Evolutionary conservation across 768 basidiomycete species (phyloP).

Genomic region (Suillus paluster): DNA sequence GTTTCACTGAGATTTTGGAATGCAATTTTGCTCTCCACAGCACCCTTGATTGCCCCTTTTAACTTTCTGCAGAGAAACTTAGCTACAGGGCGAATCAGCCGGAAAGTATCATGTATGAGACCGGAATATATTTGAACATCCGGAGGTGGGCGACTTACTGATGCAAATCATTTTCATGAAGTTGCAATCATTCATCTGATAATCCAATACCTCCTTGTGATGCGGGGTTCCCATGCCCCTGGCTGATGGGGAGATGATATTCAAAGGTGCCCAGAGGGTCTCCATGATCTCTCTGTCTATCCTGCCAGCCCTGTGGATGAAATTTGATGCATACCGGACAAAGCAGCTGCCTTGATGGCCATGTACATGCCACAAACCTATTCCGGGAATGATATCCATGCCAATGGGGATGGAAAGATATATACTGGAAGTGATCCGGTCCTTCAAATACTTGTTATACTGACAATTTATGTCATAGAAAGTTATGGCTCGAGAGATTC

Average conservation of each 20-base stretch:
- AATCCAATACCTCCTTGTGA: slow-evolving; percentile 22
- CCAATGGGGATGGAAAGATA: slow-evolving; percentile 1
- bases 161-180: slow-evolving; percentile 28
- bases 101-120: neutral
- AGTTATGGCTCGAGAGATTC: slow-evolving; percentile 8
- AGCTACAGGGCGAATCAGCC: neutral
- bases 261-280: slow-evolving; percentile 8
- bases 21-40: neutral
- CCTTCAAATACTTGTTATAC: slow-evolving; percentile 20
- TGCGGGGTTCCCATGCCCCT: slow-evolving; percentile 1
- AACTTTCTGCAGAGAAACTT: slow-evolving; percentile 2
- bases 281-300: slow-evolving; percentile 15
- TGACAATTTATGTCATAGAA: slow-evolving; percentile 38
- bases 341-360: slow-evolving; percentile 10
- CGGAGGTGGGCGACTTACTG: neutral
- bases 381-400: slow-evolving; percentile 5
- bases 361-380: slow-evolving; percentile 13
- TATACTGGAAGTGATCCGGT: neutral
- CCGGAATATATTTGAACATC: neutral
- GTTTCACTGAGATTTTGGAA: neutral
- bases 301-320: neutral
- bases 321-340: slow-evolving; percentile 5
- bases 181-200: slow-evolving; percentile 30
- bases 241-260: slow-evolving; percentile 3
- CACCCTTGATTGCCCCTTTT: neutral